These are phyloP conservation scores for Sporothrix variecibatus DNA, from an alignment of 2,329 filamentous ascomycete species.

Conservation along the genomic window DNA sequence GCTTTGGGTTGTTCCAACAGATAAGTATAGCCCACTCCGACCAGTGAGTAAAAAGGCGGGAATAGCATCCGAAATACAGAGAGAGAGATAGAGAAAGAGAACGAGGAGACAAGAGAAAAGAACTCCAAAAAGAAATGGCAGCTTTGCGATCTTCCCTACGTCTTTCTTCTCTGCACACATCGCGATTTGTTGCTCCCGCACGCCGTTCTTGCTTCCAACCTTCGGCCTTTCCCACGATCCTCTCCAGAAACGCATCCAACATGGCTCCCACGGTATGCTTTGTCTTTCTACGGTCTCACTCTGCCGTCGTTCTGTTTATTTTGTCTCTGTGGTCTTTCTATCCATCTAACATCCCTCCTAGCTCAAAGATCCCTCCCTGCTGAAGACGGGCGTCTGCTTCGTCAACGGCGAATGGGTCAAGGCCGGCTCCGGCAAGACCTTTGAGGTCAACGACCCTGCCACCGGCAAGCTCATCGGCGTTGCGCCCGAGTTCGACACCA, in stretches of 20 bases:
- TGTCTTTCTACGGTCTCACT: neutral
- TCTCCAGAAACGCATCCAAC: slow-evolving; percentile 44
- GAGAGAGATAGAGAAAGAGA: neutral
- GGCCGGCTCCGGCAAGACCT: slow-evolving; percentile 85
- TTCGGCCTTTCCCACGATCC: slow-evolving; percentile 34
- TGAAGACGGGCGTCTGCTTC: slow-evolving; percentile 80
- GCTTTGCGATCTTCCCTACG: slow-evolving; percentile 25
- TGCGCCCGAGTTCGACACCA: slow-evolving; percentile 77
- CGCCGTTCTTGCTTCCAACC: slow-evolving; percentile 37
- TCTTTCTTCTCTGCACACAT: slow-evolving; percentile 19
- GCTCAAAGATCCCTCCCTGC: slow-evolving; percentile 77
- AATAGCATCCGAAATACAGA: neutral
- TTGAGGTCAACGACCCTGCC: slow-evolving; percentile 84
- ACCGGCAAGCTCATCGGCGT: slow-evolving; percentile 79
- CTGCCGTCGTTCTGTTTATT: too few relatives aligned
- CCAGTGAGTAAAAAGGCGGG: neutral
- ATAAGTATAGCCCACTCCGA: slow-evolving; percentile 21
- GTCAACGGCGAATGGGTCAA: slow-evolving; percentile 92
- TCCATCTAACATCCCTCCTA: slow-evolving; percentile 38
- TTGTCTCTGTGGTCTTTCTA: neutral
- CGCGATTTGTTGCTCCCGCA: slow-evolving; percentile 23
- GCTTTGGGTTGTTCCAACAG: neutral
- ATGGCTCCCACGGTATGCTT: slow-evolving; percentile 50
- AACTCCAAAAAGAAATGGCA: slow-evolving; percentile 21
- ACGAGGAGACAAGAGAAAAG: neutral